phyloP scores from a whole-genome alignment of 1,139 yeast species.

The Geotrichum reessii region DNA sequence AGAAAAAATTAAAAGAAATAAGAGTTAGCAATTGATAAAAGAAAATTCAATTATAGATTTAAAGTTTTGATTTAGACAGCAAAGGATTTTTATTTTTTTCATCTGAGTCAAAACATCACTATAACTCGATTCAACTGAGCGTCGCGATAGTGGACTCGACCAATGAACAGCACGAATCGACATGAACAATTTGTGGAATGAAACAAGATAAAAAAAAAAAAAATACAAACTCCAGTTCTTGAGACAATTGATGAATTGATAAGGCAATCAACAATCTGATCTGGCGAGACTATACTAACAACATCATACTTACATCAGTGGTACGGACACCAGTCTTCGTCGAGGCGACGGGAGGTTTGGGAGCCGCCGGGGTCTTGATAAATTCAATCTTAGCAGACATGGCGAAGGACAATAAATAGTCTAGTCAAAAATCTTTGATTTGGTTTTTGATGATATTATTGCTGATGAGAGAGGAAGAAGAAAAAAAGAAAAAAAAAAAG shows the following conservation, averaged over 20 bases:
- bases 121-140: not conserved
- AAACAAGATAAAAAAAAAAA: not conserved
- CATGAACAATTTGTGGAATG: not conserved
- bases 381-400: conserved; percentile 36
- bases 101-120: not conserved
- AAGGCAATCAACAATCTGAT: not conserved
- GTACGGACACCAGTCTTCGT: conserved; percentile 55
- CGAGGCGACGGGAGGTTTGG: conserved; percentile 48
- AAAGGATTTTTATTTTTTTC: too few relatives aligned
- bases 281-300: not conserved
- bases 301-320: conserved; percentile 40
- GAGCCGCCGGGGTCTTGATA: conserved; percentile 54
- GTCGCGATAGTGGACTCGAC: not conserved
- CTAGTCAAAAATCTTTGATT: not conserved
- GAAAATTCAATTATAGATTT: not conserved
- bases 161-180: not conserved
- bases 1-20: too few relatives aligned
- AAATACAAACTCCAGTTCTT: not conserved
- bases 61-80: not conserved
- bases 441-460: not conserved
- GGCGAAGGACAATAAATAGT: not conserved
- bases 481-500: not conserved
- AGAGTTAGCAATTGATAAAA: not conserved
- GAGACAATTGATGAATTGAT: not conserved
- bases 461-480: not conserved